Evolutionary conservation across 129 eudicot genomes (phyloP).

Genomic region (Flaveria ramosissima): DNA sequence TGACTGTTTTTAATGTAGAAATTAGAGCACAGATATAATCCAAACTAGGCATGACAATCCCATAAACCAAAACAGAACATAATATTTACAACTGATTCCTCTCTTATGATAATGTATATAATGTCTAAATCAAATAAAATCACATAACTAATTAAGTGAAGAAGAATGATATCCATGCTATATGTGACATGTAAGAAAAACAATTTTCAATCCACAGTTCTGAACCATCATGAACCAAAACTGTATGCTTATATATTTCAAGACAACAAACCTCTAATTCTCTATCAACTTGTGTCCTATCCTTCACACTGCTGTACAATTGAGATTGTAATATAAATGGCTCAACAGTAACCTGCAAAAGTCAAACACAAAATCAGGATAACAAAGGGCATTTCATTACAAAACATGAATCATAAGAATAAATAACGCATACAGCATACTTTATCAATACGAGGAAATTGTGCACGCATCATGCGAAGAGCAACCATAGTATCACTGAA

Average conservation of each 20-base stretch:
- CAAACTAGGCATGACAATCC: neutral
- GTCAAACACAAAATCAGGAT: slow-evolving; percentile 1
- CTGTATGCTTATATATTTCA: neutral
- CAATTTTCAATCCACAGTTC: neutral
- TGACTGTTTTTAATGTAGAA: slow-evolving; percentile 45
- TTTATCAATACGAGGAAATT: slow-evolving; percentile 78
- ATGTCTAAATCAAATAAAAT: too few species aligned
- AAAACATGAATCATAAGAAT: neutral
- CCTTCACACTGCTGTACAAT: slow-evolving; percentile 88
- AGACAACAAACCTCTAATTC: slow-evolving; percentile 74
- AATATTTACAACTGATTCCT: neutral
- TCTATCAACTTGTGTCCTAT: slow-evolving; percentile 93
- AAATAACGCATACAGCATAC: slow-evolving; percentile 42
- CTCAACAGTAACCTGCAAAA: slow-evolving; percentile 62
- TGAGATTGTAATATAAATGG: slow-evolving; percentile 87
- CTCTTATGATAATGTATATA: neutral
- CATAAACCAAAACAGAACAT: slow-evolving; percentile 12
- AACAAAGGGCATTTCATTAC: neutral
- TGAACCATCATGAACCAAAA: neutral
- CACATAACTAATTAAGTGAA: neutral
- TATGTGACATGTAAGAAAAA: neutral
- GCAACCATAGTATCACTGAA: slow-evolving; percentile 91
- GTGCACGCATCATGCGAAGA: slow-evolving; percentile 87
- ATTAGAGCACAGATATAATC: neutral
- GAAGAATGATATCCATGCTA: neutral